phyloP scores from a whole-genome alignment of 139 green algal species.

The Micromonas commoda region DNA sequence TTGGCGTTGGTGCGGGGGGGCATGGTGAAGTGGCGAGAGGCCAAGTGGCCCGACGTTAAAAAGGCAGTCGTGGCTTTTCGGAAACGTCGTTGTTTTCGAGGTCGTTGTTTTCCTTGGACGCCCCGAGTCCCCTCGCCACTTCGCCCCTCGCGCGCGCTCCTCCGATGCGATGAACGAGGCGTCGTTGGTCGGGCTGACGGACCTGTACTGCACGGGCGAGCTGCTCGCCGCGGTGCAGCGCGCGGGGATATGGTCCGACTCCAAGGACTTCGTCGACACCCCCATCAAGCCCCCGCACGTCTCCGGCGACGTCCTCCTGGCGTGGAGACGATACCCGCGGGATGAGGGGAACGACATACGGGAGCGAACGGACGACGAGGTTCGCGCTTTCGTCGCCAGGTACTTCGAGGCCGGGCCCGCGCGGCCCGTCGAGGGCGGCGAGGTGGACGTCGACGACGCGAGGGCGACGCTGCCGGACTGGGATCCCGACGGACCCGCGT shows the following conservation, averaged over 20 bases:
- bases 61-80: too few species aligned
- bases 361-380: background rate
- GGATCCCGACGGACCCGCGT: background rate
- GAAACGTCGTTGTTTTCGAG: too few species aligned
- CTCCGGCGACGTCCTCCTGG: background rate
- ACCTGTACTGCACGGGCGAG: background rate
- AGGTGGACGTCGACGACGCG: background rate
- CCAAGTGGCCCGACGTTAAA: too few species aligned
- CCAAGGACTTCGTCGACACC: constrained; percentile 19
- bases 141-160: background rate
- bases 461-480: background rate
- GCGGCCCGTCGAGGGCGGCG: background rate
- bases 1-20: too few species aligned
- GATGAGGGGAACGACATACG: too few species aligned
- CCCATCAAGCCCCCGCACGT: background rate
- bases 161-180: background rate
- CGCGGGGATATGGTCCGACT: background rate
- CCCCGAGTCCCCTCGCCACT: too few species aligned
- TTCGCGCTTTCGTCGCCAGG: background rate
- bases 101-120: too few species aligned
- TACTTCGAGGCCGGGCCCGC: background rate
- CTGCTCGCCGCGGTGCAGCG: constrained; percentile 1
- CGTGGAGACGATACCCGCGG: background rate
- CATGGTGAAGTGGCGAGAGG: too few species aligned
- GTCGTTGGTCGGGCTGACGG: background rate